Percentiles rank a stretch among this genome's conserved stretches.
phyloP scores from a whole-genome alignment of 768 basidiomycete genomes.

The Lentinus brumalis region DNA sequence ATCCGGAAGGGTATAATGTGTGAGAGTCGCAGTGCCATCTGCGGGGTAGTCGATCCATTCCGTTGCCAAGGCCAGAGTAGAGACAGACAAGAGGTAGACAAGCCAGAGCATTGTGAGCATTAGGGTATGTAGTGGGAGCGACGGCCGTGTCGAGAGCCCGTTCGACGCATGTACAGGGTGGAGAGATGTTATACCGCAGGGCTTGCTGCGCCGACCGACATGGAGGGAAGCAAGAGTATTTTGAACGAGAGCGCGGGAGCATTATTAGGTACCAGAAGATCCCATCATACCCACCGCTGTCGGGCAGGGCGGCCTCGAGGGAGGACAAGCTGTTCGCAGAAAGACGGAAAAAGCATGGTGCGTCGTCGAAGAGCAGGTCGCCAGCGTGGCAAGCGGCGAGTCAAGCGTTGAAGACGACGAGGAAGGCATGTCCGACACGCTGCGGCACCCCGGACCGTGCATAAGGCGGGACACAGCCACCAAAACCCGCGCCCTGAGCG shows the following conservation, averaged over 20 bases:
- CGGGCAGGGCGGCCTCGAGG: too few species aligned
- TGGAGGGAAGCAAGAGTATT: not conserved
- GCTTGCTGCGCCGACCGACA: constrained; percentile 1
- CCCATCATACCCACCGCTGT: not conserved
- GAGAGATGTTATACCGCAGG: constrained; percentile 24
- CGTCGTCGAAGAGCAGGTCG: too few species aligned
- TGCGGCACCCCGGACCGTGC: not conserved
- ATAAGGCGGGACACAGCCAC: constrained; percentile 1
- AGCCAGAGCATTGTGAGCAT: constrained; percentile 9
- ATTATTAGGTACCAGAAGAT: not conserved
- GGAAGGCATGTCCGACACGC: not conserved
- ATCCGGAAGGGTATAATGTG: constrained; percentile 62
- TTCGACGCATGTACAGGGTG: constrained; percentile 38
- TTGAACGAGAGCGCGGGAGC: not conserved
- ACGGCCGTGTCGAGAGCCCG: not conserved
- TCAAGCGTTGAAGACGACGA: not conserved
- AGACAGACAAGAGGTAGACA: constrained; percentile 28
- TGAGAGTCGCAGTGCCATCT: constrained; percentile 71
- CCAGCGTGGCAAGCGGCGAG: too few species aligned
- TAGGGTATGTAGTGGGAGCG: not conserved
- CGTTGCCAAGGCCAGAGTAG: constrained; percentile 22
- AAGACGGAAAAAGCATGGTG: too few species aligned
- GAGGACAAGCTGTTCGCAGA: too few species aligned
- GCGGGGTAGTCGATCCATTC: constrained; percentile 68
- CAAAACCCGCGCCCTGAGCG: not conserved